Base-by-base conservation (phyloP, 768 basidiomycete species). In the Mycena leptocephala region DNA sequence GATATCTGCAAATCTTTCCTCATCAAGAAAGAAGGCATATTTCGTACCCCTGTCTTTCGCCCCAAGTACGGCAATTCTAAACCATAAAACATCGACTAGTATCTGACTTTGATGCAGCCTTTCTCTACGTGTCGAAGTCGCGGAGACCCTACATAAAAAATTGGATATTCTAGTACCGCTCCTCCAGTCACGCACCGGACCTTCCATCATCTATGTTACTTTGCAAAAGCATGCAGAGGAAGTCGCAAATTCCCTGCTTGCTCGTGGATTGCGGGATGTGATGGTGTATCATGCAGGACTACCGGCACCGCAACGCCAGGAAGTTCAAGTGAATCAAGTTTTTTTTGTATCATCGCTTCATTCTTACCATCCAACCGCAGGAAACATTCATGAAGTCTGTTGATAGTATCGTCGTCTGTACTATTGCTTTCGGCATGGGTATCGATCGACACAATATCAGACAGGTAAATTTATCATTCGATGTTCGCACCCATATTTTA, bases 341-440 rank as follows among this genome's bases (percentile, higher is more conserved):
- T 59, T 63, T 13, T 70, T 20, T 24, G 11, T 62, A 5, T n/a
- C 35, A 16, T 58, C 6, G 6, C 22, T n/a, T 24, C 6, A 14
- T 32, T 26, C 43, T 43, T n/a, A 63, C 22, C 20, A 35, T 63
- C 11, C 11, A 10, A 20, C 39, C 24, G 1, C 30, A 78, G 77
- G 77, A 78, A 39, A 73, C 77, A 32, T 88, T 89, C 77, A 88
- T 89, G 88, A 79, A 79, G 7, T 84, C 84, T 11, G 80, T 78
- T 0, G 82, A 82, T 35, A 83, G 81, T n/a, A 83, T 89, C n/a
- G 87, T 88, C 14, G 84, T 83, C 61, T 85, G 84, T 6, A 89
- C 88, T 0, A 89, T 89, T 37, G 88, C 88, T 0, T 89, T 89
- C 64, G 88, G 88, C 3, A 88, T 89, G 87, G 88, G 88, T 9